A percentile compares a stretch with the other conserved stretches of the same genome.
Conservation (phyloP, 2,329 filamentous ascomycete genomes). For the Colletotrichum noveboracense region DNA sequence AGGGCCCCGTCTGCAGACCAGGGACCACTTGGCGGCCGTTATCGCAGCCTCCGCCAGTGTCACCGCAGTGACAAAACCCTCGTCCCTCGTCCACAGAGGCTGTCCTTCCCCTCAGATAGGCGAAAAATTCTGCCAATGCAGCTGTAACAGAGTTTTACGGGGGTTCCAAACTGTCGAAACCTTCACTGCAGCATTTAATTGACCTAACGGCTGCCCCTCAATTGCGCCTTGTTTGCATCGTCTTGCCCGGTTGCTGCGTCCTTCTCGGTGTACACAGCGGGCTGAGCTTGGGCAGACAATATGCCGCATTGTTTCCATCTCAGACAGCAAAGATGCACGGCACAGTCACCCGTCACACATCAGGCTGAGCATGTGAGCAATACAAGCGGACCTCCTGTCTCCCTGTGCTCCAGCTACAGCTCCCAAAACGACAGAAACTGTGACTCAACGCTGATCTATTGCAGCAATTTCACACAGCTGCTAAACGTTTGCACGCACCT, state of each 20-base stretch:
- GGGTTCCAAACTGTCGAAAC: background rate
- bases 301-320: background rate
- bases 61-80: constrained; percentile 11
- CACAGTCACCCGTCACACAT: background rate
- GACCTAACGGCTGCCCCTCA: background rate
- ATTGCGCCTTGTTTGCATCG: background rate
- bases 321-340: background rate
- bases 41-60: constrained; percentile 15
- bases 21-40: constrained; percentile 19
- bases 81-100: background rate
- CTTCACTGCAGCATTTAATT: background rate
- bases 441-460: constrained; percentile 1
- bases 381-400: background rate
- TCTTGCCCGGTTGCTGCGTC: background rate
- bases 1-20: constrained; percentile 1
- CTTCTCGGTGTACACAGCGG: background rate
- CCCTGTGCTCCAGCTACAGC: background rate
- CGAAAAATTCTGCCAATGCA: constrained; percentile 16
- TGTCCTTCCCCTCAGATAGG: background rate
- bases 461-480: background rate
- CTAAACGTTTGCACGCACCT: background rate
- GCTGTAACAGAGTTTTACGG: constrained; percentile 12
- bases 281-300: background rate
- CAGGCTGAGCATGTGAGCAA: background rate
- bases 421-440: background rate